Conservation (phyloP, 495 filamentous ascomycete genomes). For the Tirmania nivea region DNA sequence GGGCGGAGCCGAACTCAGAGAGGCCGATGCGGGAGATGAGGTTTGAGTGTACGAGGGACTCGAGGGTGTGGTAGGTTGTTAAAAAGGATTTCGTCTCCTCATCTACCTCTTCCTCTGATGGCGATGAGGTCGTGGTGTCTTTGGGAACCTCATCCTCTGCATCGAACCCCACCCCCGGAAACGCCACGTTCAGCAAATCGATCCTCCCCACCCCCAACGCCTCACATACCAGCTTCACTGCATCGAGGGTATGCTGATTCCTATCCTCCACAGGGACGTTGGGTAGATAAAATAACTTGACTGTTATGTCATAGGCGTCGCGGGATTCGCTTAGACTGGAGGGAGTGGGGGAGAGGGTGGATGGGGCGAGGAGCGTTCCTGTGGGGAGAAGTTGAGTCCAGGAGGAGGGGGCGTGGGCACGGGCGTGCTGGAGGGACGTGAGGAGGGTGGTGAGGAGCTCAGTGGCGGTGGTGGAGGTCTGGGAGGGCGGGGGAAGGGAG, state of each 20-base stretch:
- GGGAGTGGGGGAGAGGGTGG: neutral
- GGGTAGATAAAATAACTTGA: conserved; percentile 18
- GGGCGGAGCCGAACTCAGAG: conserved; percentile 72
- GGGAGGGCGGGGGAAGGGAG: conserved; percentile 18
- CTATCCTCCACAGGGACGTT: conserved; percentile 3
- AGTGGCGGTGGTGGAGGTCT: conserved; percentile 10
- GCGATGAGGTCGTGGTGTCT: too few species aligned
- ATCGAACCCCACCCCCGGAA: conserved; percentile 83
- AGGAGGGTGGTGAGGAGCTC: conserved; percentile 18
- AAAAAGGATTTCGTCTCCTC: conserved; percentile 44
- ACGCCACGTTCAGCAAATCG: conserved; percentile 78
- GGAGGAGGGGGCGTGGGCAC: neutral
- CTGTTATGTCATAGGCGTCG: conserved; percentile 16
- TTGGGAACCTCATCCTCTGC: conserved; percentile 53
- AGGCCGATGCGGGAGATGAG: conserved; percentile 55
- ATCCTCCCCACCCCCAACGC: conserved; percentile 53
- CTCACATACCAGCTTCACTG: conserved; percentile 36
- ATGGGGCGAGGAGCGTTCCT: neutral
- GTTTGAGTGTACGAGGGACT: conserved; percentile 48
- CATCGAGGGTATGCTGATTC: conserved; percentile 24
- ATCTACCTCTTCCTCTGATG: too few species aligned
- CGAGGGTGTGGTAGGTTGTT: conserved; percentile 47
- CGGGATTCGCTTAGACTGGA: conserved; percentile 11
- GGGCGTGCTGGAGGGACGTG: conserved; percentile 10
- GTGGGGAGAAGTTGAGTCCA: neutral